Base-by-base conservation (phyloP, 306 rosid genomes). In the Dalbergia cultrata region DNA sequence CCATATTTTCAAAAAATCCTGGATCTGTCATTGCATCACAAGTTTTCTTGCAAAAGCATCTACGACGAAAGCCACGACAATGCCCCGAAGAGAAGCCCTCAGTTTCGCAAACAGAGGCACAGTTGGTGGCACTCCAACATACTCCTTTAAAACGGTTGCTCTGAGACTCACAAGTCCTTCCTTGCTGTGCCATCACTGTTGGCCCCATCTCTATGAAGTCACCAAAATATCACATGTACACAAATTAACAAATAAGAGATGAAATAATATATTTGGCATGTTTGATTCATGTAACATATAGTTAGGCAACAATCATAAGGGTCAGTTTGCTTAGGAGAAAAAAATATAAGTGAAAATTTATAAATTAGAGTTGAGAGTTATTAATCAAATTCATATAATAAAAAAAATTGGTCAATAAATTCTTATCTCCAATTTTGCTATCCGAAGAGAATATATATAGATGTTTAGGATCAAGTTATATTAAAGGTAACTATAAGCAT, bases 61-160 rank as follows among this genome's bases (percentile, higher is more conserved):
- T 81, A 33, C 88, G n/a, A n/a, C 92, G 89, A 31, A 88, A 74
- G 41, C 96, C 96, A 12, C 84, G 89, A 76, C 96, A 91, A 7
- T 81, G 66, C 16, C 96, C 93, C 8, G 84, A 88, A 0, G 16
- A 31, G 65, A 89, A 91, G 57, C 83, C 85, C 77, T 91, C 95
- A 0, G 84, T 80, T 39, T 76, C 60, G 73, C 95, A 91, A 31
- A 91, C 80, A 31, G 76, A 6, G 4, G 77, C 90, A 41, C 96
- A 91, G 44, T 89, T 89, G 33, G 45, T 67, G 14, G 52, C 58
- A 34, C 90, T 83, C 37, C 47, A 7, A 58, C 97, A 91, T 0
- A 17, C 0, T 4, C 93, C 97, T 49, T 83, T 86, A 87, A 88
- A 90, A 0, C 66, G 63, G 13, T 88, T 87, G 83, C 94, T 92